Evolutionary conservation across 2,329 filamentous ascomycete genomes (phyloP), one percentile per base, ranked within the genome.

Genomic region (Neonectria magnoliae): DNA sequence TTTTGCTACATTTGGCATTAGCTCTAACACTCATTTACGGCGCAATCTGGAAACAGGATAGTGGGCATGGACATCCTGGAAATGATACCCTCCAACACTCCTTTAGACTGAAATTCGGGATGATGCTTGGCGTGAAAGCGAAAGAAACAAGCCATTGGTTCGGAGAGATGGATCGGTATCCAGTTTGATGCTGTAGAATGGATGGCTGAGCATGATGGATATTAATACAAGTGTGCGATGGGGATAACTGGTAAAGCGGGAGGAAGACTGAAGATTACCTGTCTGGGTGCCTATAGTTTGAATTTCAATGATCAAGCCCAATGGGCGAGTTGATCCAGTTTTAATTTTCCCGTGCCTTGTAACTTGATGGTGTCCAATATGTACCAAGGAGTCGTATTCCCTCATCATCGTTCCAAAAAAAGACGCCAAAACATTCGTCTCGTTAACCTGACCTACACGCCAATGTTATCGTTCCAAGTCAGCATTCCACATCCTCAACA

Each of bases 21-120:
- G 62, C 63, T 60, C 55, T 16, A 27, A 67, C 72, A 71, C 62
- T 74, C 72, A 50, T 73, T 73, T 42, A 54, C 57, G 71, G 71
- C 71, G 70, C 60, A 74, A 42, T 41, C 45, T 51, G 64, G 60
- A 66, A 33, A 68, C 58, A 60, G 61, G 68, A 63, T 62, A 56
- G 64, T 20, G 54, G 64, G 62, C 70, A 65, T 58, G 14, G 56
- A 42, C 41, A 66, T 56, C 57, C 27, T 57, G 66, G 56, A 56
- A 56, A 63, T 66, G 68, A 74, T 73, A 74, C 70, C 69, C 71
- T 63, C 54, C 27, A 20, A 71, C 72, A 67, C 68, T 74, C 72
- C 52, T 74, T 73, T 53, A 57, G 36, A 44, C 67, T 25, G 25
- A 25, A 3, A 25, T 52, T 20, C 13, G 57, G 57, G 41, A 60